A percentile compares a stretch with the other conserved stretches of the same genome.
Conservation (phyloP, 108 stramenopile genomes). For the Skeletonema costatum region DNA sequence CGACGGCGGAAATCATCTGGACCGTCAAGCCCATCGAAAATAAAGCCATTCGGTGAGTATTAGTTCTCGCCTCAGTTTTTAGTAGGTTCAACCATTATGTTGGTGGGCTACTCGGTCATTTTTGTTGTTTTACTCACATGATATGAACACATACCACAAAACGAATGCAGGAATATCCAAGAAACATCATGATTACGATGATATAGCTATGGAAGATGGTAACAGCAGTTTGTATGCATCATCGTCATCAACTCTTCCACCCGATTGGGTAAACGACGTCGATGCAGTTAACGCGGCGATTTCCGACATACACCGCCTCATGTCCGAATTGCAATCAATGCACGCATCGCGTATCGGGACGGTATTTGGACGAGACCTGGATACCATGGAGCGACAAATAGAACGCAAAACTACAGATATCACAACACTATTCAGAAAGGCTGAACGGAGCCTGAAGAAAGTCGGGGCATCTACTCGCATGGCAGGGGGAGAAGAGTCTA, state of each 20-base stretch:
- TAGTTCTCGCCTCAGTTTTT: too few species aligned
- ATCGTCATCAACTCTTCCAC: conserved; percentile 58
- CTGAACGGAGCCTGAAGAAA: conserved; percentile 79
- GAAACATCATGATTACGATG: conserved; percentile 5
- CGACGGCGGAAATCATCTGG: conserved; percentile 56
- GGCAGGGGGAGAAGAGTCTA: conserved; percentile 85
- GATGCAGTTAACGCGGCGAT: conserved; percentile 78
- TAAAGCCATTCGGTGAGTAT: conserved; percentile 57
- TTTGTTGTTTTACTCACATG: neutral
- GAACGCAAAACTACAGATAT: conserved; percentile 85
- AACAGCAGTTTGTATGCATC: neutral
- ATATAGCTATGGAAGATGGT: conserved; percentile 5
- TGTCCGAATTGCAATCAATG: conserved; percentile 84
- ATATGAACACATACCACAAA: neutral
- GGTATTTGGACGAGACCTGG: conserved; percentile 88
- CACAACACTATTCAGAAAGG: conserved; percentile 87
- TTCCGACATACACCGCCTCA: conserved; percentile 78
- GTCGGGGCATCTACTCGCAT: conserved; percentile 80
- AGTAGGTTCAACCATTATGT: too few species aligned
- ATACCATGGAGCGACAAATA: conserved; percentile 88
- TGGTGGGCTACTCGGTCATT: neutral
- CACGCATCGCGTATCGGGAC: conserved; percentile 92
- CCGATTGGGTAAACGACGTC: conserved; percentile 85
- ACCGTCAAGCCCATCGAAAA: conserved; percentile 11
- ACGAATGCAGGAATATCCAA: neutral